Evolutionary conservation across 345 rosid species (phyloP).

Genomic region (Populus nigra): DNA sequence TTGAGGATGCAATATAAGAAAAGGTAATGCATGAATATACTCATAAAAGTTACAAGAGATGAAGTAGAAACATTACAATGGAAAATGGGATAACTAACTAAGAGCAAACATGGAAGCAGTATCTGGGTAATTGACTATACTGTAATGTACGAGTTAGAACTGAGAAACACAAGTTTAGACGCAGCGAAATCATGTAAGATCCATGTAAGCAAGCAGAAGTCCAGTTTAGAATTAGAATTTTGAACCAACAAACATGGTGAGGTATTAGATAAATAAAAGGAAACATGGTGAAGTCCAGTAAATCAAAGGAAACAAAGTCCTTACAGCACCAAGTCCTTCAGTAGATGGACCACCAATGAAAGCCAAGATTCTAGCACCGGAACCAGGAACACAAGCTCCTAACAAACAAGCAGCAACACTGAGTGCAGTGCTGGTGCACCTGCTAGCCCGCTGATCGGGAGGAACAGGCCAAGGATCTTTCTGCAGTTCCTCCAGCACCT

Average conservation of each 20-base stretch:
- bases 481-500: slow-evolving; percentile 85
- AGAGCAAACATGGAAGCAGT: not conserved
- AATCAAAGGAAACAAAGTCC: slow-evolving; percentile 13
- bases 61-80: not conserved
- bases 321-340: slow-evolving; percentile 80
- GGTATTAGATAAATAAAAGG: not conserved
- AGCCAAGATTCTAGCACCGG: slow-evolving; percentile 93
- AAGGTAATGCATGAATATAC: too few species aligned
- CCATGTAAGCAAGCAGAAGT: not conserved
- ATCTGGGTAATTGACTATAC: not conserved
- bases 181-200: not conserved
- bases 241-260: not conserved
- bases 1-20: not conserved
- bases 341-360: slow-evolving; percentile 95
- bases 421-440: slow-evolving; percentile 92
- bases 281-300: too few species aligned
- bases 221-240: not conserved
- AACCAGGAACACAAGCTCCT: slow-evolving; percentile 95
- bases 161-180: not conserved
- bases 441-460: slow-evolving; percentile 65
- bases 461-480: slow-evolving; percentile 81
- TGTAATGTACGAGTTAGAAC: not conserved
- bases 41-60: not conserved
- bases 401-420: slow-evolving; percentile 78
- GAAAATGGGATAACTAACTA: not conserved